Evolutionary conservation across 257 asterid species (phyloP).

Genomic region (Penstemon newberryi): DNA sequence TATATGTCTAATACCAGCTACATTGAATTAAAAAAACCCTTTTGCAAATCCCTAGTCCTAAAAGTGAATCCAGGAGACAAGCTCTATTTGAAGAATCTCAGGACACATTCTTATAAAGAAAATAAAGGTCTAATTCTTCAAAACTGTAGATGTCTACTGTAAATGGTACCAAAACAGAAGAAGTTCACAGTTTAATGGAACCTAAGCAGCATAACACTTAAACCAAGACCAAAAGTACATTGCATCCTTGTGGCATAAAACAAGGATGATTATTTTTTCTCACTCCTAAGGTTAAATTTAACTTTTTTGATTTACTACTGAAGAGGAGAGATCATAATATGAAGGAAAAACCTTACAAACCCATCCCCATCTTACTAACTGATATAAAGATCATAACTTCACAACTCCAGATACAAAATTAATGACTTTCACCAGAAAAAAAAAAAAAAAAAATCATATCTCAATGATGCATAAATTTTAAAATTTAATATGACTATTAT

Average conservation of each 20-base stretch:
- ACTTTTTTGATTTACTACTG: not conserved
- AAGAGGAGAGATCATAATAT: not conserved
- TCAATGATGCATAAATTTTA: not conserved
- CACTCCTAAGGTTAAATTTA: not conserved
- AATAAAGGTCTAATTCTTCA: not conserved
- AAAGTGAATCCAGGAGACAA: slow-evolving; percentile 7
- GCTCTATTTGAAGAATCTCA: not conserved
- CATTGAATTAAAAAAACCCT: not conserved
- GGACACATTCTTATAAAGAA: not conserved
- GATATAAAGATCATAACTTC: not conserved
- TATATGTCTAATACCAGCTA: not conserved
- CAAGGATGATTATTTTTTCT: not conserved
- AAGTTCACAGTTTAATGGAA: not conserved
- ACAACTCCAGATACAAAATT: slow-evolving; percentile 1
- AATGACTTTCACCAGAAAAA: not conserved
- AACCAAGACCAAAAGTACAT: not conserved
- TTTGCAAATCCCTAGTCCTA: slow-evolving; percentile 7
- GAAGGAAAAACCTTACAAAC: not conserved
- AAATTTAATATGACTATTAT: not conserved
- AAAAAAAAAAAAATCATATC: not conserved
- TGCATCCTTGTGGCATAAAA: not conserved
- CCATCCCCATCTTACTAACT: not conserved
- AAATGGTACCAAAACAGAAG: slow-evolving; percentile 13
- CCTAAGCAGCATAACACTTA: not conserved
- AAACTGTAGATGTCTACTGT: not conserved